phyloP scores from a whole-genome alignment of 2,329 filamentous ascomycete species.

The Tolypocladium ophioglossoides region DNA sequence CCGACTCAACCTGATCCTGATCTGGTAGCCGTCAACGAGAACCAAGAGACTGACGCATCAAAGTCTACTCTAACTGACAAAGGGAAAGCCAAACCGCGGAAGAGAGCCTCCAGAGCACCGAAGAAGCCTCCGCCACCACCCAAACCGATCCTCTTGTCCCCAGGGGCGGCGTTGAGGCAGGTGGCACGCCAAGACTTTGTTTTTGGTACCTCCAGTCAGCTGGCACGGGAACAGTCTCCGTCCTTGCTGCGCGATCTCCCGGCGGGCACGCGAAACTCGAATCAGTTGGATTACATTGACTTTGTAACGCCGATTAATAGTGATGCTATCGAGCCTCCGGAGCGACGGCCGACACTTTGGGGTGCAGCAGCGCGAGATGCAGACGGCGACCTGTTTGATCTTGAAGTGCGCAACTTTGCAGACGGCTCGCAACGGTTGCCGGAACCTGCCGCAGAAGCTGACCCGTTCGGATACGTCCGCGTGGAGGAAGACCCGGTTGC shows the following conservation, averaged over 20 bases:
- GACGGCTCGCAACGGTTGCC: constrained; percentile 25
- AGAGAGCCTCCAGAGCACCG: constrained; percentile 16
- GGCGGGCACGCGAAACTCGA: constrained; percentile 49
- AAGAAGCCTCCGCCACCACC: constrained; percentile 30
- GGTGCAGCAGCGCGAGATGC: constrained; percentile 55
- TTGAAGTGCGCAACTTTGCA: constrained; percentile 50
- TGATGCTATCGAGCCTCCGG: constrained; percentile 22
- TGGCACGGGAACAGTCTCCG: constrained; percentile 63
- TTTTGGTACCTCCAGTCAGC: constrained; percentile 79
- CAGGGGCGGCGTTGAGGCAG: constrained; percentile 54
- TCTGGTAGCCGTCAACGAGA: background rate
- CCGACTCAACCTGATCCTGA: constrained; percentile 20
- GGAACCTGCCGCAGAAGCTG: constrained; percentile 12
- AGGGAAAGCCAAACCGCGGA: constrained; percentile 22
- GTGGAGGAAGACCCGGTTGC: constrained; percentile 2
- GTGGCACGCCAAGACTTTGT: constrained; percentile 64
- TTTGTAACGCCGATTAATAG: constrained; percentile 29
- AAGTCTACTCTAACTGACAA: constrained; percentile 13
- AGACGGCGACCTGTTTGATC: constrained; percentile 52
- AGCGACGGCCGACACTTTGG: constrained; percentile 48
- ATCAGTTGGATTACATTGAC: constrained; percentile 27
- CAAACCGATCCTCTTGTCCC: constrained; percentile 53
- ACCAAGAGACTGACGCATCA: background rate
- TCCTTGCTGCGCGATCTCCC: constrained; percentile 53
- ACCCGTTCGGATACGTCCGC: constrained; percentile 29